Evolutionary conservation across 2,329 filamentous ascomycete genomes (phyloP).

Genomic region (Ophiostoma piceae): DNA sequence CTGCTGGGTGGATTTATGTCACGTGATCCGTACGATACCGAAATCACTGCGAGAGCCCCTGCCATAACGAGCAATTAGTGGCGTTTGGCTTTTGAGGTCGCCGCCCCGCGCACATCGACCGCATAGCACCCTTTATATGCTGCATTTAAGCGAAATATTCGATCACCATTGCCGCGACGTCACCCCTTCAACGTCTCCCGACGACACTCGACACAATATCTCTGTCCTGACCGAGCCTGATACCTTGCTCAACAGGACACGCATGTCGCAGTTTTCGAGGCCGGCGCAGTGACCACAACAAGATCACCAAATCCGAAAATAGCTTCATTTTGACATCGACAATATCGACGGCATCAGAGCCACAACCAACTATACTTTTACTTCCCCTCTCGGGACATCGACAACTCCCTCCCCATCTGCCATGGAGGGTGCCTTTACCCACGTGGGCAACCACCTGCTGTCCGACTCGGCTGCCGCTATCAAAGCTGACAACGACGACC

Average conservation of each 20-base stretch:
- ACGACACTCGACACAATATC: constrained; percentile 3
- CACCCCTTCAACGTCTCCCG: not conserved
- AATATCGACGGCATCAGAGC: not conserved
- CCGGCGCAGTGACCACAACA: constrained; percentile 15
- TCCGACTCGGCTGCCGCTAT: constrained; percentile 81
- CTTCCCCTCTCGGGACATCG: not conserved
- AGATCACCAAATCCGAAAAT: not conserved
- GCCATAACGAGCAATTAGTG: not conserved
- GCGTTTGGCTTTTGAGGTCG: not conserved
- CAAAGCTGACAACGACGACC: constrained; percentile 75
- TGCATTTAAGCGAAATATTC: constrained; percentile 3
- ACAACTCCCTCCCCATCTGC: constrained; percentile 28
- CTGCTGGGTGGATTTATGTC: not conserved
- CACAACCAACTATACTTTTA: not conserved
- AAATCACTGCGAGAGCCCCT: not conserved
- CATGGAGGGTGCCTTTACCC: constrained; percentile 79
- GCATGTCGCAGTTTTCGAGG: constrained; percentile 16
- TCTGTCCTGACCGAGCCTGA: not conserved
- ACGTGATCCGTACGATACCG: not conserved
- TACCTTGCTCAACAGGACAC: constrained; percentile 13
- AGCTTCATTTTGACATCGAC: not conserved
- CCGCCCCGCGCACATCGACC: constrained; percentile 6
- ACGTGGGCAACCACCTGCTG: constrained; percentile 80
- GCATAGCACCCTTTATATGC: constrained; percentile 10
- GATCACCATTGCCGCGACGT: not conserved